Evolutionary conservation across 495 filamentous ascomycete genomes (phyloP).

Genomic region (Penicillium taxi): DNA sequence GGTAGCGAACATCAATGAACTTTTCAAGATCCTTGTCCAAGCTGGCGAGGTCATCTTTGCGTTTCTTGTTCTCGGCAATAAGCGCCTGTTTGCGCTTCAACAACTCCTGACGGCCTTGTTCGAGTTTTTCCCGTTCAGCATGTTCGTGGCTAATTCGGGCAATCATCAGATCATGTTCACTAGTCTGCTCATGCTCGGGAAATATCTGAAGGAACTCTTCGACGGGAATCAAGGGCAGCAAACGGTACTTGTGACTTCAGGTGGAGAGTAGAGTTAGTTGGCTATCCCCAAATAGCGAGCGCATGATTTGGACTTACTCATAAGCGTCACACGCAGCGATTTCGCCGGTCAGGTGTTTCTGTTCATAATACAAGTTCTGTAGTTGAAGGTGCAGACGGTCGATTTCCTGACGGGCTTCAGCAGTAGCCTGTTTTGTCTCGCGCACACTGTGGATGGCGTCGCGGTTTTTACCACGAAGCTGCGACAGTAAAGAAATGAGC

Average conservation of each 20-base stretch:
- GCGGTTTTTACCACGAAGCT: constrained; percentile 75
- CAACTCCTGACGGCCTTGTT: constrained; percentile 77
- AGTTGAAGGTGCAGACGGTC: constrained; percentile 86
- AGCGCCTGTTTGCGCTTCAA: constrained; percentile 85
- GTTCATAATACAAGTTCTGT: constrained; percentile 96
- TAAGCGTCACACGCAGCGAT: constrained; percentile 87
- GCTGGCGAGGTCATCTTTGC: constrained; percentile 84
- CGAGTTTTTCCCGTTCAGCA: constrained; percentile 73
- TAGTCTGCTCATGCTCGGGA: constrained; percentile 61
- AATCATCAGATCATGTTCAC: constrained; percentile 76
- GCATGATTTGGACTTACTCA: constrained; percentile 54
- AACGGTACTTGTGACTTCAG: constrained; percentile 73
- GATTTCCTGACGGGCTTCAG: constrained; percentile 81
- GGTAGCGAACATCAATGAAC: constrained; percentile 61
- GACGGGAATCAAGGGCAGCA: constrained; percentile 73
- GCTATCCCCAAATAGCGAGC: constrained; percentile 10
- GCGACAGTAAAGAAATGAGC: constrained; percentile 69
- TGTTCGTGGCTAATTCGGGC: constrained; percentile 90
- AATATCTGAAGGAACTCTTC: constrained; percentile 75
- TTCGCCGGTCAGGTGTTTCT: constrained; percentile 80
- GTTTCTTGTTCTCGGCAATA: constrained; percentile 89
- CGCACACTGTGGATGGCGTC: constrained; percentile 71
- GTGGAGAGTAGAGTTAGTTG: constrained; percentile 3
- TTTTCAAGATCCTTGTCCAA: constrained; percentile 84
- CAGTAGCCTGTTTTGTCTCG: constrained; percentile 78